These are phyloP conservation scores for Phoenix roebelenii DNA, from an alignment of 176 grass and related monocot species.

Conservation along the genomic window DNA sequence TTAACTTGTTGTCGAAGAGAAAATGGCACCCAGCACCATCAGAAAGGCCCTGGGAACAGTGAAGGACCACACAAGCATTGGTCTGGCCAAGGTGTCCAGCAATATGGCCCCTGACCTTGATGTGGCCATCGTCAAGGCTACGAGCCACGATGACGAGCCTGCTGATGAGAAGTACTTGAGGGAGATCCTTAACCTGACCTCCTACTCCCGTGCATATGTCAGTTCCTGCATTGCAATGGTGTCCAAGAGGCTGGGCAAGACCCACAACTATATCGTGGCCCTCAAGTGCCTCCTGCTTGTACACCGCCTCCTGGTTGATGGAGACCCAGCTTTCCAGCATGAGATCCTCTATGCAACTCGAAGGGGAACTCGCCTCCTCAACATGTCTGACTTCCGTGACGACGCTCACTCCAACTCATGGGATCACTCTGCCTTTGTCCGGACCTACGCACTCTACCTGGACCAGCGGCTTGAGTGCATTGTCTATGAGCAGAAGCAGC, in stretches of 20 bases:
- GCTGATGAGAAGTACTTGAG: conserved; percentile 43
- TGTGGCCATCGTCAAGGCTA: conserved; percentile 63
- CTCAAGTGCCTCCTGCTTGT: conserved; percentile 58
- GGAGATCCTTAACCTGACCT: conserved; percentile 42
- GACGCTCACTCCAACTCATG: conserved; percentile 17
- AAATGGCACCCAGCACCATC: conserved; percentile 27
- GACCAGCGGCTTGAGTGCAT: conserved; percentile 15
- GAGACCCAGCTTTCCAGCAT: conserved; percentile 34
- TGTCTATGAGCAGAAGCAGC: conserved; percentile 7
- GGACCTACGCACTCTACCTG: conserved; percentile 14
- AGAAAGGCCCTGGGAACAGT: conserved; percentile 67
- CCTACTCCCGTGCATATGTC: conserved; percentile 18
- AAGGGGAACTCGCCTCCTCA: conserved; percentile 14
- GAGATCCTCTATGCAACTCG: conserved; percentile 26
- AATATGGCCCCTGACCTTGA: conserved; percentile 49
- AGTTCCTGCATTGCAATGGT: conserved; percentile 38
- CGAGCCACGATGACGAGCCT: conserved; percentile 51
- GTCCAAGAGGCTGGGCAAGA: conserved; percentile 41
- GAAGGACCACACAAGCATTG: conserved; percentile 74
- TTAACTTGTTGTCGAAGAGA: too few relatives aligned
- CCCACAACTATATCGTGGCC: conserved; percentile 75
- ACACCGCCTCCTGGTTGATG: conserved; percentile 51
- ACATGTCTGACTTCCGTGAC: conserved; percentile 23
- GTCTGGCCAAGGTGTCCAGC: conserved; percentile 55
- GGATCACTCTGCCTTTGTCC: conserved; percentile 18